Percentiles rank a stretch among this genome's conserved stretches.
phyloP scores from a whole-genome alignment of 108 stramenopile genomes.

The Discostella stelligeroides region DNA sequence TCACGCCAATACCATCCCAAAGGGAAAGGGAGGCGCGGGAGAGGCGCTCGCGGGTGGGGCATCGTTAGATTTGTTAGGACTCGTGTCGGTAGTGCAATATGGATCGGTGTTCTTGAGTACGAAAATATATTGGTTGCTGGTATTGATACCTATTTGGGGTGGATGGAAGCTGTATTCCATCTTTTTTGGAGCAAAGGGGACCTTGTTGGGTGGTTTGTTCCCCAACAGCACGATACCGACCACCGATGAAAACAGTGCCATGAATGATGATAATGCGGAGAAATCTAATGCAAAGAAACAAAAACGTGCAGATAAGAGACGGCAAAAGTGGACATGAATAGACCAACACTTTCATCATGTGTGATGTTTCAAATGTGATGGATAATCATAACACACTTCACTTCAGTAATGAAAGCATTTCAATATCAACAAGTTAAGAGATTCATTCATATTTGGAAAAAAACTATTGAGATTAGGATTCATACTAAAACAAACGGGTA shows the following conservation, averaged over 20 bases:
- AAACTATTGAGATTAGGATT: no score
- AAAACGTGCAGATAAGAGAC: constrained; percentile 56
- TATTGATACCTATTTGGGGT: constrained; percentile 31
- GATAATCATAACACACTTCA: no score
- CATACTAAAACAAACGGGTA: no score
- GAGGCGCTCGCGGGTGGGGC: constrained; percentile 58
- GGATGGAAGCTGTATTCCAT: constrained; percentile 43
- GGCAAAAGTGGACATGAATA: constrained; percentile 49
- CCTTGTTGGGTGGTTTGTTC: no score
- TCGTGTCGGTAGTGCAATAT: constrained; percentile 55
- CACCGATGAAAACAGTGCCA: neutral
- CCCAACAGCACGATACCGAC: no score
- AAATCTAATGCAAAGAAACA: constrained; percentile 40
- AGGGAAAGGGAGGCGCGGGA: constrained; percentile 9
- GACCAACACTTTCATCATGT: no score
- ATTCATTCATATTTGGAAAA: no score
- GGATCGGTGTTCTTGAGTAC: constrained; percentile 44
- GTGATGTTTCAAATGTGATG: no score
- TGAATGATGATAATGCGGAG: constrained; percentile 15
- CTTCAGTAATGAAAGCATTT: no score
- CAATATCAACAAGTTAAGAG: no score
- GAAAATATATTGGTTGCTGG: constrained; percentile 52
- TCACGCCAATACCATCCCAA: constrained; percentile 31
- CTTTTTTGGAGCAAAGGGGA: no score
- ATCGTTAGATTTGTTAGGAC: constrained; percentile 60